A percentile compares a stretch with the other conserved stretches of the same genome.
Conservation (phyloP, 345 rosid genomes). For the Anacardium occidentale region DNA sequence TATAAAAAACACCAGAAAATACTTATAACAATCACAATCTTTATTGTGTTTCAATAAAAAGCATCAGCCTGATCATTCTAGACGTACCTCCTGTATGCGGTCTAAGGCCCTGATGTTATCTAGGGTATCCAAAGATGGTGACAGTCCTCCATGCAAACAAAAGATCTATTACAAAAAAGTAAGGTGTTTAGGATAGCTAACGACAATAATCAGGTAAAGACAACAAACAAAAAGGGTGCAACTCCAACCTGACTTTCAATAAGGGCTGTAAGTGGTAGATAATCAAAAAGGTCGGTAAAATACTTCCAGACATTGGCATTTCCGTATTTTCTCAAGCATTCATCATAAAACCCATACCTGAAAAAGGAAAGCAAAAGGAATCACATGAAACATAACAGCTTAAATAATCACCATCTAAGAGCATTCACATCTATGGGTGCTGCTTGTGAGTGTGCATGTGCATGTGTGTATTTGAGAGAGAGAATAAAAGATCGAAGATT, state of each 20-base stretch:
- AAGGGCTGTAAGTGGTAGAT: conserved; percentile 88
- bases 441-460: not conserved
- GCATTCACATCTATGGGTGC: no score
- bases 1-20: not conserved
- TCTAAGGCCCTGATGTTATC: conserved; percentile 91
- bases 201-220: conserved; percentile 10
- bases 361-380: conserved; percentile 15
- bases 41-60: not conserved
- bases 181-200: conserved; percentile 14
- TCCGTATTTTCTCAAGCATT: conserved; percentile 93
- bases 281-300: conserved; percentile 88
- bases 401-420: not conserved
- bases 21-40: not conserved
- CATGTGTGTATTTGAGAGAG: not conserved
- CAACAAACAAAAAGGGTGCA: not conserved
- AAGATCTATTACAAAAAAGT: conserved; percentile 47
- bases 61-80: not conserved
- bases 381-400: not conserved
- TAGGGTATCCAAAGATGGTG: conserved; percentile 88
- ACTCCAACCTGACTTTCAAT: conserved; percentile 85
- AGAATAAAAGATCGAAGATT: no score
- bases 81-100: conserved; percentile 85
- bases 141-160: conserved; percentile 95
- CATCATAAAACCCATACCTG: conserved; percentile 97
- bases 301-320: conserved; percentile 97